A percentile compares a stretch with the other conserved stretches of the same genome.
Conservation (phyloP, 495 filamentous ascomycete genomes). For the Chaetomium fimeti region DNA sequence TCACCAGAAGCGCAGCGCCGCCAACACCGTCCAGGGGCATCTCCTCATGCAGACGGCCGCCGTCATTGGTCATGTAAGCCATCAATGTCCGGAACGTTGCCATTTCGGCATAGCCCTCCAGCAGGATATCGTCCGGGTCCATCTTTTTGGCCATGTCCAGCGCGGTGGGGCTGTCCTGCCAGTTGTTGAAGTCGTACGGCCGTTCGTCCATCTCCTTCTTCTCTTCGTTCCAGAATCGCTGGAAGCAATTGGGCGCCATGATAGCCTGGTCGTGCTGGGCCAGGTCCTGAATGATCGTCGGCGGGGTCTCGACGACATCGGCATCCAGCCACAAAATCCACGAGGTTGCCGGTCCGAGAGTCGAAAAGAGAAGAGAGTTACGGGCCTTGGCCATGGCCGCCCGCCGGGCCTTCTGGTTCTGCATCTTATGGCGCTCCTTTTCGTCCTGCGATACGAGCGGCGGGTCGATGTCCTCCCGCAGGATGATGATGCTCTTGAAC, state of each 20-base stretch:
- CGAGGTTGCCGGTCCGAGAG: constrained; percentile 83
- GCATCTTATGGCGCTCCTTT: constrained; percentile 81
- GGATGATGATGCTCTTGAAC: constrained; percentile 88
- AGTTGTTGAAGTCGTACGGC: constrained; percentile 96
- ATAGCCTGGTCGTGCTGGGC: constrained; percentile 81
- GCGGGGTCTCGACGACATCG: constrained; percentile 87
- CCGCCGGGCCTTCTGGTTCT: constrained; percentile 80
- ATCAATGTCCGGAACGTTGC: constrained; percentile 88
- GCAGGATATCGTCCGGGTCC: constrained; percentile 82
- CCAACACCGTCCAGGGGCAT: constrained; percentile 87
- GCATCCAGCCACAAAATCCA: constrained; percentile 97
- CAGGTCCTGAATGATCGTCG: constrained; percentile 86
- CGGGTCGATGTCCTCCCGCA: constrained; percentile 91
- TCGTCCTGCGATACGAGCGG: constrained; percentile 79
- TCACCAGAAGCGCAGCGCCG: constrained; percentile 89
- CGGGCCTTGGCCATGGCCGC: constrained; percentile 90
- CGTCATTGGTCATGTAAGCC: constrained; percentile 72
- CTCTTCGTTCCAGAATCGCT: constrained; percentile 75
- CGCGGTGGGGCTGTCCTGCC: constrained; percentile 82
- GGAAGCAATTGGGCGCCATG: constrained; percentile 93
- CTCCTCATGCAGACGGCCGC: constrained; percentile 57
- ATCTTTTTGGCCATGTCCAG: constrained; percentile 71
- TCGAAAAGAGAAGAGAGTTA: constrained; percentile 96
- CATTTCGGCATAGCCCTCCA: constrained; percentile 91
- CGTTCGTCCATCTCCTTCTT: constrained; percentile 67